phyloP scores from a whole-genome alignment of 2,329 filamentous ascomycete species.

The Fusarium hostae region DNA sequence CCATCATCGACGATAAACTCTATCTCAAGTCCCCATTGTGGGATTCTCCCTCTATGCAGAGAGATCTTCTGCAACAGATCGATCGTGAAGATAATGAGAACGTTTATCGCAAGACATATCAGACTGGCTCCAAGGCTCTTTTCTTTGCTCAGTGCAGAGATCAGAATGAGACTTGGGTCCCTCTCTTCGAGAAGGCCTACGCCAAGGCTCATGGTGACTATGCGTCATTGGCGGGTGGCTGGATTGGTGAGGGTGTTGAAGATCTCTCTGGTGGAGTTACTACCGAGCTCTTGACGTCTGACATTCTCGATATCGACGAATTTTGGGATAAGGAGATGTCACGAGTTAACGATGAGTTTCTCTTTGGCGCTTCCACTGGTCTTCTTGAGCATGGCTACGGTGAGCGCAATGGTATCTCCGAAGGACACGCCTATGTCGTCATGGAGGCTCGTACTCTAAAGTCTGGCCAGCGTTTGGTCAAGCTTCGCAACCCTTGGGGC shows the following conservation, averaged over 20 bases:
- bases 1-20: constrained; percentile 90
- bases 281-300: constrained; percentile 73
- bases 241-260: constrained; percentile 70
- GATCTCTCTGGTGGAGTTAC: constrained; percentile 77
- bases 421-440: constrained; percentile 70
- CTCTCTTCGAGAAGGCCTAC: constrained; percentile 83
- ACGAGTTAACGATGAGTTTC: constrained; percentile 82
- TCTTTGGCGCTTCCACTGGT: constrained; percentile 77
- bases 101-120: constrained; percentile 76
- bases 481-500: constrained; percentile 71
- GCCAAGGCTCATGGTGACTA: constrained; percentile 87
- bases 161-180: constrained; percentile 85
- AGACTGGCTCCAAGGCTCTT: constrained; percentile 79
- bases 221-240: constrained; percentile 75
- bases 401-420: constrained; percentile 66
- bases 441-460: constrained; percentile 66
- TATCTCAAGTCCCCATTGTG: constrained; percentile 86
- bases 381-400: constrained; percentile 72
- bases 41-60: constrained; percentile 80
- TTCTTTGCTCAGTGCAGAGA: constrained; percentile 82
- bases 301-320: constrained; percentile 80
- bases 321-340: constrained; percentile 87
- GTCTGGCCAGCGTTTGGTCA: constrained; percentile 65
- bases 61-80: constrained; percentile 78
- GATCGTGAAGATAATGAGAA: constrained; percentile 78